phyloP scores from a whole-genome alignment of 2,329 filamentous ascomycete genomes.

The Trichophyton equinum region DNA sequence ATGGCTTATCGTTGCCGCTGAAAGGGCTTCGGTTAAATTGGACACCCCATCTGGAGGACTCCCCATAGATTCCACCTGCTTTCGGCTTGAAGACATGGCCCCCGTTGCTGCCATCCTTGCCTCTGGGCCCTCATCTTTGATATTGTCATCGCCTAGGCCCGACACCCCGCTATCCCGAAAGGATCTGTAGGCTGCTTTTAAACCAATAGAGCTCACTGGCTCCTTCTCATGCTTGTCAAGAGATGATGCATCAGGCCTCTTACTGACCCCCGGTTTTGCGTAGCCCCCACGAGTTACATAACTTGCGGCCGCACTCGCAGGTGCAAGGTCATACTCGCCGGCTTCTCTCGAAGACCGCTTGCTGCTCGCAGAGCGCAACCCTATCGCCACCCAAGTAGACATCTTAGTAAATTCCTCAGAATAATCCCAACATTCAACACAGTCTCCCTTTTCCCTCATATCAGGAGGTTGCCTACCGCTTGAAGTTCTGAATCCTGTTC shows the following conservation, averaged over 20 bases:
- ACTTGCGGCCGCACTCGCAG: background rate
- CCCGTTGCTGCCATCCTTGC: slow-evolving; percentile 62
- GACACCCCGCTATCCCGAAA: slow-evolving; percentile 5
- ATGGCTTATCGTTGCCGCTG: slow-evolving; percentile 58
- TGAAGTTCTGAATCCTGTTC: background rate
- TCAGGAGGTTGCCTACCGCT: background rate
- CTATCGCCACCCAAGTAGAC: background rate
- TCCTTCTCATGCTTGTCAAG: background rate
- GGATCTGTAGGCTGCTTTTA: slow-evolving; percentile 61
- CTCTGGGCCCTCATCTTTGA: slow-evolving; percentile 44
- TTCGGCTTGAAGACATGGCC: slow-evolving; percentile 49
- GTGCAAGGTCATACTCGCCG: background rate
- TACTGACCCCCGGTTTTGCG: background rate
- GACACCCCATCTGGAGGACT: slow-evolving; percentile 35
- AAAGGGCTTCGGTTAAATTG: slow-evolving; percentile 56
- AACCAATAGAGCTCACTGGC: slow-evolving; percentile 46
- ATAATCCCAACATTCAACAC: background rate
- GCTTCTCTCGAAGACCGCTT: background rate
- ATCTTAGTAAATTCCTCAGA: background rate
- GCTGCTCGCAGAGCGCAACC: background rate
- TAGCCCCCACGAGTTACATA: background rate
- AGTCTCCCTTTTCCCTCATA: background rate
- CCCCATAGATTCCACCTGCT: slow-evolving; percentile 51
- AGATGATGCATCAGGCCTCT: background rate
- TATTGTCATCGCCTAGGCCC: slow-evolving; percentile 25